Conservation (phyloP, 306 rosid genomes). For the Hippophae tibetana region DNA sequence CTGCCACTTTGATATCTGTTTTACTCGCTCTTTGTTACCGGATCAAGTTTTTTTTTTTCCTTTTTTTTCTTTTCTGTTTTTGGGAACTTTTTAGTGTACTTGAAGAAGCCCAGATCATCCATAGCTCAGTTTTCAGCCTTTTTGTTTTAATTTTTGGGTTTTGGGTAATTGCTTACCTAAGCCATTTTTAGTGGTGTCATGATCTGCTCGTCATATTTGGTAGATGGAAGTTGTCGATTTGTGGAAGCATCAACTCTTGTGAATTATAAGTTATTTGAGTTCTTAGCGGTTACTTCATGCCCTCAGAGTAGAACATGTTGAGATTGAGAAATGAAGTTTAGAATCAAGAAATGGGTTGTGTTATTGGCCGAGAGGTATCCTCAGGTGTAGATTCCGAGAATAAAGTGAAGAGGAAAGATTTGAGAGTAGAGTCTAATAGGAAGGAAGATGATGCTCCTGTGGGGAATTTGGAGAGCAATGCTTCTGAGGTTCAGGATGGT, state of each 20-base stretch:
- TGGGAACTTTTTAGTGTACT: background rate
- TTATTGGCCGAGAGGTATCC: slow-evolving; percentile 51
- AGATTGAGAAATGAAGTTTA: slow-evolving; percentile 34
- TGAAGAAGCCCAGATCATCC: slow-evolving; percentile 16
- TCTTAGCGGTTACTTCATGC: slow-evolving; percentile 22
- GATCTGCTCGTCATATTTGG: slow-evolving; percentile 2
- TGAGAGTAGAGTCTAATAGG: slow-evolving; percentile 35
- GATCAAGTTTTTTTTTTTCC: slow-evolving; percentile 9
- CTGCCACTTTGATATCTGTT: slow-evolving; percentile 4
- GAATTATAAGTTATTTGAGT: slow-evolving; percentile 13
- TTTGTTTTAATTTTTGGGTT: slow-evolving; percentile 11
- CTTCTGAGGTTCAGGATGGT: slow-evolving; percentile 34
- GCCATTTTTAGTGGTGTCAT: slow-evolving; percentile 4
- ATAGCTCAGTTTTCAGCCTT: background rate
- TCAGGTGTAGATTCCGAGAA: slow-evolving; percentile 42
- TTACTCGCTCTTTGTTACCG: slow-evolving; percentile 10
- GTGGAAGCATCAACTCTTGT: background rate
- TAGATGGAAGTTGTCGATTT: background rate
- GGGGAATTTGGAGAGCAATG: slow-evolving; percentile 20
- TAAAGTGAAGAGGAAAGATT: slow-evolving; percentile 41
- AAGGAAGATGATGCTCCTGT: slow-evolving; percentile 40
- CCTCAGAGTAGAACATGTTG: slow-evolving; percentile 28
- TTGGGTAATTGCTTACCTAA: background rate
- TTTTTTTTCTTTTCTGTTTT: background rate
- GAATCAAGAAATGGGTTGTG: slow-evolving; percentile 81